Evolutionary conservation across 305 asterid species (phyloP).

Genomic region (Ajuga reptans): DNA sequence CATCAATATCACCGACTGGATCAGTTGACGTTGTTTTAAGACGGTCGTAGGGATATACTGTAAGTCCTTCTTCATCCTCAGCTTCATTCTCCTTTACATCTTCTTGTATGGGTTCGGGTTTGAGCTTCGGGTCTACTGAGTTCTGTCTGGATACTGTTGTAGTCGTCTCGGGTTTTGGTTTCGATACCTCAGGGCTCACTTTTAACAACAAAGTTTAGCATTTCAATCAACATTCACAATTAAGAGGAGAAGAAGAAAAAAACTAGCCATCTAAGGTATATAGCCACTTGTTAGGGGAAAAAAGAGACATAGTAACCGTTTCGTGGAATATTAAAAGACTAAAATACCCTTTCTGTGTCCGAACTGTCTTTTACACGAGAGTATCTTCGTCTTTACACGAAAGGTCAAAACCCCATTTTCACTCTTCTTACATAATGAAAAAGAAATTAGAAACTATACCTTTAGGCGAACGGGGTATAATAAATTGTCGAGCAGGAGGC

Average conservation of each 20-base stretch:
- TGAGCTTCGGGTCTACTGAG: slow-evolving; percentile 49
- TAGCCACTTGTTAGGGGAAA: background rate
- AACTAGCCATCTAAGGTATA: too few species aligned
- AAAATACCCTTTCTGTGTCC: background rate
- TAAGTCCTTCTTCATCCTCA: slow-evolving; percentile 48
- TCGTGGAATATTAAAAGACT: background rate
- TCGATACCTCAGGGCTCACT: slow-evolving; percentile 40
- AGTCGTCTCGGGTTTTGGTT: slow-evolving; percentile 37
- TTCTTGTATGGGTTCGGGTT: slow-evolving; percentile 83
- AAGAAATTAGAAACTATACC: slow-evolving; percentile 32
- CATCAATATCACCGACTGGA: slow-evolving; percentile 56
- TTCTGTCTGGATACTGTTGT: slow-evolving; percentile 41
- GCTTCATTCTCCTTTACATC: slow-evolving; percentile 72
- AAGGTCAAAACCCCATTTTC: too few species aligned
- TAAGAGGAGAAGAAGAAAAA: too few species aligned
- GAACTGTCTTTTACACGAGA: too few species aligned
- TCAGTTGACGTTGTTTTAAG: slow-evolving; percentile 47
- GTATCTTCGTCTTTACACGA: background rate
- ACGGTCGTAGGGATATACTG: slow-evolving; percentile 53
- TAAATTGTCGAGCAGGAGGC: slow-evolving; percentile 41
- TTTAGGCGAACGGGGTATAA: slow-evolving; percentile 55
- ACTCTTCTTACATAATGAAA: background rate
- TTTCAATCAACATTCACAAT: background rate
- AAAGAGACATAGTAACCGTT: background rate
- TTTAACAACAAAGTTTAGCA: background rate